Percentiles rank a stretch among this genome's conserved stretches.
Conservation (phyloP, 139 green algal genomes). For the Zygnema cylindricum region DNA sequence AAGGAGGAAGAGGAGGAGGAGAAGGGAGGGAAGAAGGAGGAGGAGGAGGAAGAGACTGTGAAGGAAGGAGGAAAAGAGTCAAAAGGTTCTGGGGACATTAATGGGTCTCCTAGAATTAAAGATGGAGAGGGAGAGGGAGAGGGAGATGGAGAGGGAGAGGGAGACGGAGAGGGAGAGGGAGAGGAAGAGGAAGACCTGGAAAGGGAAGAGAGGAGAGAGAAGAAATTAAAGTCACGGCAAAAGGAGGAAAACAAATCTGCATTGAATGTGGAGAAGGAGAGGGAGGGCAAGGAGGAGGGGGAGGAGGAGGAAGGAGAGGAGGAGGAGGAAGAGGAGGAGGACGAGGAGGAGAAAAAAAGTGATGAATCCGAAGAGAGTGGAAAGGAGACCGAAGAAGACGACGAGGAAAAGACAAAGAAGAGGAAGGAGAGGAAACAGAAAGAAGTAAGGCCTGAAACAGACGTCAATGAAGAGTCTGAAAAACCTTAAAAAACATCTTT, state of each 20-base stretch:
- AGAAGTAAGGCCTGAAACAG: too few relatives aligned
- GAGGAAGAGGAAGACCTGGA: not conserved
- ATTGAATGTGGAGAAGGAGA: not conserved
- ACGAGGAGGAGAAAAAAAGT: not conserved
- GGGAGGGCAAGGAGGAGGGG: not conserved
- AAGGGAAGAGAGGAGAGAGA: too few relatives aligned
- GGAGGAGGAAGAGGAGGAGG: not conserved
- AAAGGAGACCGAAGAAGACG: conserved; percentile 5
- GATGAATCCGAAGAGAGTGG: not conserved
- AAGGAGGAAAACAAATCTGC: not conserved
- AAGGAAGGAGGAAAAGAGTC: too few relatives aligned
- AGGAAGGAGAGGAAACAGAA: conserved; percentile 8
- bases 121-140: too few relatives aligned
- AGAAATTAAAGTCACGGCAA: not conserved
- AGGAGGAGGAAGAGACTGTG: not conserved
- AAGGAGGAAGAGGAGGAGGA: conserved; percentile 28
- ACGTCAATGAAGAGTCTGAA: too few relatives aligned
- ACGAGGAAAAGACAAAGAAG: conserved; percentile 18
- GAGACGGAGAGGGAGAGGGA: not conserved
- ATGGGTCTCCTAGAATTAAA: too few relatives aligned
- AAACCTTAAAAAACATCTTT: too few relatives aligned
- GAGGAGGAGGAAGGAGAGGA: conserved; percentile 6
- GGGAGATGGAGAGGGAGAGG: too few relatives aligned
- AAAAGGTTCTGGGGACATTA: too few relatives aligned
- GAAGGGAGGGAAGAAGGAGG: not conserved